Percentiles rank a stretch among this genome's conserved stretches.
These are phyloP conservation scores for Hypholoma sublateritium DNA, from an alignment of 768 basidiomycete species.

Conservation along the genomic window DNA sequence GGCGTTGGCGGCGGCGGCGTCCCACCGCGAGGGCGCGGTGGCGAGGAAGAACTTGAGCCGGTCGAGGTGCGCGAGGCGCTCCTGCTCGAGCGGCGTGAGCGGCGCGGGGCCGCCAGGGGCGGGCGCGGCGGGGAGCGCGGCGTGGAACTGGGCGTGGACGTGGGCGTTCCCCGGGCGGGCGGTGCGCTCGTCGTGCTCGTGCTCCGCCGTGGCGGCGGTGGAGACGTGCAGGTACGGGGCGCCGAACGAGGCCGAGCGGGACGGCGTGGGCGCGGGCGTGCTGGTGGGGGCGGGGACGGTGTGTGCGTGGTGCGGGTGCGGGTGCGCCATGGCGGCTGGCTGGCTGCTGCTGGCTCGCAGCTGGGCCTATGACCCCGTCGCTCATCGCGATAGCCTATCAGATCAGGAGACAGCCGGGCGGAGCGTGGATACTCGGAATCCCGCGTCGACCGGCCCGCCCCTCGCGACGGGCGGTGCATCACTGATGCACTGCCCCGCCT, in stretches of 20 bases:
- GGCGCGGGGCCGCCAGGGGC: conserved; percentile 35
- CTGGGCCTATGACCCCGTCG: no score
- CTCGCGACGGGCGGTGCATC: no score
- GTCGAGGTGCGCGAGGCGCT: conserved; percentile 73
- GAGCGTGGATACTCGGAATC: neutral
- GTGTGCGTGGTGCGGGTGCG: neutral
- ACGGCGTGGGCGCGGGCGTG: conserved; percentile 10
- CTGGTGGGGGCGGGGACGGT: conserved; percentile 1
- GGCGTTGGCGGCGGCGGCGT: conserved; percentile 30
- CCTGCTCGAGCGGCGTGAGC: conserved; percentile 63
- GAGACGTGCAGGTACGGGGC: conserved; percentile 37
- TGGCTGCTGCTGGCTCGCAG: no score
- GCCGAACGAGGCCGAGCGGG: conserved; percentile 20
- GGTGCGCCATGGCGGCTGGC: no score
- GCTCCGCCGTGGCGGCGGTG: conserved; percentile 34
- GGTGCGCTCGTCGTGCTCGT: conserved; percentile 46
- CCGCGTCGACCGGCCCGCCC: neutral
- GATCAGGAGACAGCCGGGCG: conserved; percentile 1
- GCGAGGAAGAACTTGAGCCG: conserved; percentile 87
- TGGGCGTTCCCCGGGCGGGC: conserved; percentile 50
- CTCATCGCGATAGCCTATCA: conserved; percentile 1
- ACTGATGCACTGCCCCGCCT: no score
- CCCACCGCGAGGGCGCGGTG: conserved; percentile 80
- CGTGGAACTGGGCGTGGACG: conserved; percentile 42
- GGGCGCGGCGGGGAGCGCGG: conserved; percentile 7